phyloP scores from a whole-genome alignment of 2,329 filamentous ascomycete species.

The Arachnopeziza araneosa region DNA sequence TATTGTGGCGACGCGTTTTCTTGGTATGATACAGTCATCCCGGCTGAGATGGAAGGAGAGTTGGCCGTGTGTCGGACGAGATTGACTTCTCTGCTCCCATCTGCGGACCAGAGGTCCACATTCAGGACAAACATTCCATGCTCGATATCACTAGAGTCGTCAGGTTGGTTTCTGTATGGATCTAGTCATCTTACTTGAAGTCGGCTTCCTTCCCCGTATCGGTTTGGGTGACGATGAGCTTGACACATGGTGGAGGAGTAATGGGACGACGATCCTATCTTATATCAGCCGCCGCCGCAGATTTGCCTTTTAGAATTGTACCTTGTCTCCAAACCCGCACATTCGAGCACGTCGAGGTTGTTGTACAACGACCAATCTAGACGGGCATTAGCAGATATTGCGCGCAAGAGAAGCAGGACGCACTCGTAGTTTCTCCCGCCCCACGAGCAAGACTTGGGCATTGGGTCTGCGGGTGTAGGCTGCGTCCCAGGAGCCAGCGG shows the following conservation, averaged over 20 bases:
- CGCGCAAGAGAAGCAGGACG: slow-evolving; percentile 5
- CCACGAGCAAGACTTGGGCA: slow-evolving; percentile 13
- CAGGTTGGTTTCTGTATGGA: slow-evolving; percentile 8
- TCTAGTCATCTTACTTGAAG: slow-evolving; percentile 57
- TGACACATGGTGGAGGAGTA: slow-evolving; percentile 88
- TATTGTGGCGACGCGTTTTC: slow-evolving; percentile 33
- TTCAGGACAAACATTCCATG: slow-evolving; percentile 63
- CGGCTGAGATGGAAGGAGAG: slow-evolving; percentile 74
- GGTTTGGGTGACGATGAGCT: slow-evolving; percentile 71
- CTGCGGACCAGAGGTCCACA: slow-evolving; percentile 63
- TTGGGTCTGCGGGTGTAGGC: slow-evolving; percentile 14
- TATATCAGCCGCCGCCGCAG: neutral
- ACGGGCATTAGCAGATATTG: slow-evolving; percentile 1
- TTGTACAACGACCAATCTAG: slow-evolving; percentile 76
- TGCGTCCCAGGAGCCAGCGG: slow-evolving; percentile 16
- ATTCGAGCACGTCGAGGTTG: slow-evolving; percentile 90
- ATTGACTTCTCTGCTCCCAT: slow-evolving; percentile 59
- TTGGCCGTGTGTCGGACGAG: slow-evolving; percentile 60
- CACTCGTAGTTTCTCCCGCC: slow-evolving; percentile 28
- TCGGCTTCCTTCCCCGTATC: slow-evolving; percentile 75
- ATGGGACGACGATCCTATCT: slow-evolving; percentile 84
- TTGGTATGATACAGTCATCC: slow-evolving; percentile 71
- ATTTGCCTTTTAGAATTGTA: slow-evolving; percentile 32
- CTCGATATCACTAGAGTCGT: slow-evolving; percentile 54
- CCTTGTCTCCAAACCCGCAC: slow-evolving; percentile 99